Base-by-base conservation (phyloP, 2,329 filamentous ascomycete genomes). In the Ustilaginoidea virens region DNA sequence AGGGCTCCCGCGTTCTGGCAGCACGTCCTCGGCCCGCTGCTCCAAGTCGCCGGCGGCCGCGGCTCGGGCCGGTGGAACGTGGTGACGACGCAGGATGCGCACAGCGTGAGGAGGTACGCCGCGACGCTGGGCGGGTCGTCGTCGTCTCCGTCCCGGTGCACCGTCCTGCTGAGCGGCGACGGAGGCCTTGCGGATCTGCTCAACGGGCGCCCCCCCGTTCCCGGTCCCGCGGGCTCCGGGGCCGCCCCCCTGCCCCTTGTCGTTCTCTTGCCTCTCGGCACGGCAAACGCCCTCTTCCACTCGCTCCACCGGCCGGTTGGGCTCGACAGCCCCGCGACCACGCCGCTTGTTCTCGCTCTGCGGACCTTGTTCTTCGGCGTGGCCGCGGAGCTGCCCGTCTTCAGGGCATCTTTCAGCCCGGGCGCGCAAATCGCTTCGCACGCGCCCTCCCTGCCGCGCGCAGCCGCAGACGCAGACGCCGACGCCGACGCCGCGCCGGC, bases 141-240 rank as follows among this genome's bases (percentile, higher is more conserved):
- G 1, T 10, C 47, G n/a, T 32, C 33, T 7, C 7, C 9, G 7
- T 20, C 19, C 7, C 11, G 7, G 8, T 9, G 7, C 22, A 7
- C 8, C 16, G 54, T 94, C 17, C 64, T 96, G 9, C 62, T 94
- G 5, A 87, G 80, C 27, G 87, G 87, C 5, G 87, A 96, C 49
- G 87, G 87, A 10, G 87, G 85, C 5, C 52, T 92, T 2, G 67
- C 85, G 12, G 87, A 96, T 41, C 59, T 90, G 1, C 60, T 93
- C 34, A 92, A 94, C 45, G 69, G 49, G 16, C 45, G 50, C 8
- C 39, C 45, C 16, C 38, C 39, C 1, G 30, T 34, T 2, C 22
- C 30, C 2, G 33, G 33, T 10, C 23, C 31, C 11, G 10, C 5
- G 15, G 5, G 13, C 2, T 12, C 19, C 15, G n/a, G 7, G 10